A percentile compares a stretch with the other conserved stretches of the same genome.
Conservation (phyloP, 108 stramenopile genomes). For the Cyclotella baltica region DNA sequence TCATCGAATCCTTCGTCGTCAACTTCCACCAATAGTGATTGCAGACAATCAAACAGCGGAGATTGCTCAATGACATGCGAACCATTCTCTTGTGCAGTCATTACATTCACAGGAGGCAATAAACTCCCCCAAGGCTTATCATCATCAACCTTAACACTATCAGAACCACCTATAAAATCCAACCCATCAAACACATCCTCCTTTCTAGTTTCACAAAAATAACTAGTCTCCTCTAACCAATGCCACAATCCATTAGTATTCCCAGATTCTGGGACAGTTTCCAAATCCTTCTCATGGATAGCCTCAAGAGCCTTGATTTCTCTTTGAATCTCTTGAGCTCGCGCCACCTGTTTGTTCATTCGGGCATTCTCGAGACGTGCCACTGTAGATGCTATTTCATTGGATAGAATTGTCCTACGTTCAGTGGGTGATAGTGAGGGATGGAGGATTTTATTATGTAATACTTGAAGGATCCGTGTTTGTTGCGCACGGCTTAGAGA, state of each 20-base stretch:
- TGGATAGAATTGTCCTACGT: constrained; percentile 32
- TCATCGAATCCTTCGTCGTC: constrained; percentile 36
- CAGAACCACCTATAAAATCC: constrained; percentile 6
- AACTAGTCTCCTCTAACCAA: constrained; percentile 34
- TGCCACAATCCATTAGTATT: constrained; percentile 42
- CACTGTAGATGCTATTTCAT: constrained; percentile 41
- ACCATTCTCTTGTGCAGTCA: background rate
- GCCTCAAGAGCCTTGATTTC: constrained; percentile 26
- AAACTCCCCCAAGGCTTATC: constrained; percentile 21
- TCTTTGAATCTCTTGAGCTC: constrained; percentile 17
- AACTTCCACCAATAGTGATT: constrained; percentile 72
- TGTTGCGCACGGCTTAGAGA: constrained; percentile 13
- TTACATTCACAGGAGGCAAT: constrained; percentile 4
- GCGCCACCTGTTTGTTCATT: constrained; percentile 5
- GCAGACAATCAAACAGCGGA: constrained; percentile 65
- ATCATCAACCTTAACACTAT: constrained; percentile 8
- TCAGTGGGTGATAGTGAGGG: constrained; percentile 33
- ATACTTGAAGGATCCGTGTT: constrained; percentile 9
- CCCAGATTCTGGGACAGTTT: constrained; percentile 30
- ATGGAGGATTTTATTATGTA: constrained; percentile 29
- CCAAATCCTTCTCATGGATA: constrained; percentile 28
- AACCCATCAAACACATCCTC: constrained; percentile 26
- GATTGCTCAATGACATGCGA: constrained; percentile 15
- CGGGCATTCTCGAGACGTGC: constrained; percentile 24
- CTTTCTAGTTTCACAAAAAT: constrained; percentile 22